These are phyloP conservation scores for Metschnikowia hibisci DNA, from an alignment of 805 yeast species.

Conservation along the genomic window DNA sequence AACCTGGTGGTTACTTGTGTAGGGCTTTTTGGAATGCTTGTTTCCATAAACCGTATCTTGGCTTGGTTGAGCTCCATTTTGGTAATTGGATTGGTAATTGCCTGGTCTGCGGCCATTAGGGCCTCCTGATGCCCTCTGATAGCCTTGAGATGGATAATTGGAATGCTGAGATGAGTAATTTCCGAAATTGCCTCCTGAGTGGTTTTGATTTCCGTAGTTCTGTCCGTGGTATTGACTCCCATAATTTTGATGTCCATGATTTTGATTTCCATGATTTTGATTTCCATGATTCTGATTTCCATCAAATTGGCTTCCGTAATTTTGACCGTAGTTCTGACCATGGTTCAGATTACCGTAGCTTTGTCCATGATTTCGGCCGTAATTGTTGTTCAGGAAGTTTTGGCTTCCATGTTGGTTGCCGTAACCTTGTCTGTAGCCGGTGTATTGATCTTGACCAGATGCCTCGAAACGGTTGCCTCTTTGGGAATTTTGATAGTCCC, in stretches of 20 bases:
- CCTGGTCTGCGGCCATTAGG: slow-evolving; percentile 6
- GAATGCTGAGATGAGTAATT: too few species aligned
- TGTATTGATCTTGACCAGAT: not conserved
- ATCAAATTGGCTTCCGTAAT: too few species aligned
- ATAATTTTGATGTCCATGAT: too few species aligned
- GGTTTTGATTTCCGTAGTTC: too few species aligned
- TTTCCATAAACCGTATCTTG: not conserved
- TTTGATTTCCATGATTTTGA: too few species aligned
- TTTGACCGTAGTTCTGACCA: too few species aligned
- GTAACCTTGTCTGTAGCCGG: not conserved
- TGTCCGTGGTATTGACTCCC: too few species aligned
- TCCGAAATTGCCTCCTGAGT: too few species aligned
- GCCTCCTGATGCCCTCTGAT: slow-evolving; percentile 2
- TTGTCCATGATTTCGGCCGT: not conserved
- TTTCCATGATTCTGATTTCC: too few species aligned
- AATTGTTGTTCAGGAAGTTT: not conserved
- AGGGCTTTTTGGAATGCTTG: slow-evolving; percentile 6
- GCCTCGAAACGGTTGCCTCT: not conserved
- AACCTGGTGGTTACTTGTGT: slow-evolving; percentile 14
- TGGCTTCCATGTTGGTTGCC: slow-evolving; percentile 5
- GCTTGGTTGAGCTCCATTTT: not conserved
- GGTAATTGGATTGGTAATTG: slow-evolving; percentile 4
- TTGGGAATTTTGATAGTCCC: not conserved
- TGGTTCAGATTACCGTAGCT: not conserved
- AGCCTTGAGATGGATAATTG: not conserved